Conservation (phyloP, 208 protist species). For the Wallacemonas sp. region DNA sequence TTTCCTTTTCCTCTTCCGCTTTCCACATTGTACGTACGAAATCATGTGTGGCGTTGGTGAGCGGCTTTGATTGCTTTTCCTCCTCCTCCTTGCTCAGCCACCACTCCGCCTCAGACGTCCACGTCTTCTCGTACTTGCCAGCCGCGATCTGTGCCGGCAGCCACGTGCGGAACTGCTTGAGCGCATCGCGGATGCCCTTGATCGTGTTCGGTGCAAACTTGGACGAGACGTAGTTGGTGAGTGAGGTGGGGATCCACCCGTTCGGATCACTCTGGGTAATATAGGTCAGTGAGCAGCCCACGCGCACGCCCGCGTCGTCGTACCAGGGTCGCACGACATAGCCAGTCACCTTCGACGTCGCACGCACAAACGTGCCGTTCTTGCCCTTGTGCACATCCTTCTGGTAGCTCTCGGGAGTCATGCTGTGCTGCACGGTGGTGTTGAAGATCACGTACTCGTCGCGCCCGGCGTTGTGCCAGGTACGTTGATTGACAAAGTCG, state of each 20-base stretch:
- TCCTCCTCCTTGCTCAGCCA: slow-evolving; percentile 22
- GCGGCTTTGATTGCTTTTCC: slow-evolving; percentile 18
- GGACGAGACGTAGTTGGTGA: slow-evolving; percentile 79
- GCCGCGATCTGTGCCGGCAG: slow-evolving; percentile 49
- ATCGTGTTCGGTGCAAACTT: slow-evolving; percentile 83
- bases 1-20: slow-evolving; percentile 18
- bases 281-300: slow-evolving; percentile 72
- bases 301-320: slow-evolving; percentile 32
- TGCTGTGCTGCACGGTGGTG: slow-evolving; percentile 73
- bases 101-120: slow-evolving; percentile 41
- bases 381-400: slow-evolving; percentile 42
- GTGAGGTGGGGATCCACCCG: slow-evolving; percentile 75
- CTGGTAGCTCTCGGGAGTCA: slow-evolving; percentile 49
- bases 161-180: slow-evolving; percentile 54
- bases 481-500: slow-evolving; percentile 91
- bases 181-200: slow-evolving; percentile 38
- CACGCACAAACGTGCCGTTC: slow-evolving; percentile 56
- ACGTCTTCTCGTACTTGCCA: slow-evolving; percentile 64
- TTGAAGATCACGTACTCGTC: slow-evolving; percentile 90
- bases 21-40: slow-evolving; percentile 51
- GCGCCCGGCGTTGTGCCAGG: slow-evolving; percentile 68
- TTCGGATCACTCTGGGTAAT: slow-evolving; percentile 80
- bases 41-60: slow-evolving; percentile 47
- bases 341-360: slow-evolving; percentile 75
- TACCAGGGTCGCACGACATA: slow-evolving; percentile 81